Percentiles rank a stretch among this genome's conserved stretches.
Conservation (phyloP, 176 grass and related monocot species). For the Saccharum officinarum region DNA sequence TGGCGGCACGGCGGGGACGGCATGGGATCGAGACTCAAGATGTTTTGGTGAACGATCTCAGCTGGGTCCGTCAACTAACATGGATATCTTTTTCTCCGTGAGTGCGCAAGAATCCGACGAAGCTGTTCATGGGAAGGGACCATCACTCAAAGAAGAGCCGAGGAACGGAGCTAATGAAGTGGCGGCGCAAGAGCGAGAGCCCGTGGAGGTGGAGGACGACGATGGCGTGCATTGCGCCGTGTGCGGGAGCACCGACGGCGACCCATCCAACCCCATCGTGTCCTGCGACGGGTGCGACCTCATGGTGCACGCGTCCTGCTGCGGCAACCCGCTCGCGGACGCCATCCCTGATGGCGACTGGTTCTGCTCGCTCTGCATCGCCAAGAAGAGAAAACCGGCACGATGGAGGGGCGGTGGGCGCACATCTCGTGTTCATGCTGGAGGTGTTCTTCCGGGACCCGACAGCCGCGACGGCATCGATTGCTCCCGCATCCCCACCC, state of each 20-base stretch:
- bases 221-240: conserved; percentile 78
- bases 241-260: conserved; percentile 84
- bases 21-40: too few relatives aligned
- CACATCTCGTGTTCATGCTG: conserved; percentile 84
- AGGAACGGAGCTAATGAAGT: background rate
- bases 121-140: background rate
- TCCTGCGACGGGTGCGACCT: conserved; percentile 96
- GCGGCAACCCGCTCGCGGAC: conserved; percentile 67
- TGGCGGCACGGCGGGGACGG: too few relatives aligned
- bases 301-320: conserved; percentile 93
- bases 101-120: background rate
- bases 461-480: conserved; percentile 78
- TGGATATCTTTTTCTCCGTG: too few relatives aligned
- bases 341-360: conserved; percentile 86
- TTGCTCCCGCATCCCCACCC: conserved; percentile 61
- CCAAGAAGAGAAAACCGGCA: conserved; percentile 35
- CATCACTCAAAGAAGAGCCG: background rate
- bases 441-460: conserved; percentile 81
- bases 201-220: conserved; percentile 45
- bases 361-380: conserved; percentile 73
- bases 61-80: too few relatives aligned
- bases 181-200: background rate
- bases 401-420: conserved; percentile 62
- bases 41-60: too few relatives aligned
- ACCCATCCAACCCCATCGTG: conserved; percentile 84